Percentiles rank a stretch among this genome's conserved stretches.
These are phyloP conservation scores for Xylariales sp. DNA, from an alignment of 2,329 filamentous ascomycete species.

Conservation along the genomic window DNA sequence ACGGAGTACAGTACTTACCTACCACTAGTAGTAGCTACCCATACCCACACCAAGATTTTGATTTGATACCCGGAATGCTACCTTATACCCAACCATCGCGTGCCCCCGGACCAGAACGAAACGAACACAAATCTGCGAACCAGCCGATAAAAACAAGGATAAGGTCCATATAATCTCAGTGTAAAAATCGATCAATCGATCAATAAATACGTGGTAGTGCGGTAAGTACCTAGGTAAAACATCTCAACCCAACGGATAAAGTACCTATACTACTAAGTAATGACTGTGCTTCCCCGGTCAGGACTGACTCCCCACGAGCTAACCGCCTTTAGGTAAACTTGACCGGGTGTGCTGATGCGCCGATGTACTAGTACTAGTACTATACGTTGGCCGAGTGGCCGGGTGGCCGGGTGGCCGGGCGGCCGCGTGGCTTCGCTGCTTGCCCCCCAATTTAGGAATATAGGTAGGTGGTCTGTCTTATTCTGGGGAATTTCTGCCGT, in stretches of 20 bases:
- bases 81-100: neutral
- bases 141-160: neutral
- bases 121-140: neutral
- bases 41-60: neutral
- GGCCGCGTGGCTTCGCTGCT: constrained; percentile 27
- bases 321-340: neutral
- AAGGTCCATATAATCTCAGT: neutral
- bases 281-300: too few species aligned
- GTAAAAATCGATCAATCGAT: neutral
- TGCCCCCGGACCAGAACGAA: neutral
- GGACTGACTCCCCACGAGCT: neutral
- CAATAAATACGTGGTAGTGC: neutral
- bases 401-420: constrained; percentile 3
- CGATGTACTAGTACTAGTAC: too few species aligned
- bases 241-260: too few species aligned
- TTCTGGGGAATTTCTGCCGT: constrained; percentile 19
- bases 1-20: too few species aligned
- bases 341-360: neutral
- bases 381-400: neutral
- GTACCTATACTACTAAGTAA: too few species aligned
- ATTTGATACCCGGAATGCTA: neutral
- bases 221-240: too few species aligned
- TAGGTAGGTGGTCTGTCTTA: neutral
- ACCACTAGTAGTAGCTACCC: too few species aligned
- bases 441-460: constrained; percentile 12